Evolutionary conservation across 352 stramenopile genomes (phyloP).

Genomic region (Phytophthora cryptogea): DNA sequence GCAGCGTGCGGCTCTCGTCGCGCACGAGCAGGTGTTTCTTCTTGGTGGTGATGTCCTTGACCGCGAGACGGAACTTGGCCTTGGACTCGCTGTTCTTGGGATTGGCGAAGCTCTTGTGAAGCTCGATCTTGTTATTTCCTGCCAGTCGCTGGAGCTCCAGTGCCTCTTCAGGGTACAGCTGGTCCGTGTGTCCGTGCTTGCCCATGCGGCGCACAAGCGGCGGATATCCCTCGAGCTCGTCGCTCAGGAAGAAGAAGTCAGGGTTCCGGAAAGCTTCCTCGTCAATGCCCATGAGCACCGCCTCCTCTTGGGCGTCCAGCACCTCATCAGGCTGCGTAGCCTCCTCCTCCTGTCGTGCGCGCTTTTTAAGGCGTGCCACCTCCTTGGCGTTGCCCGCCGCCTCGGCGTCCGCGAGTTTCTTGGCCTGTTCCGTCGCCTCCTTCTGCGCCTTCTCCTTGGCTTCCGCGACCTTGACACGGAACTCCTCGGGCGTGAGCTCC

Average conservation of each 20-base stretch:
- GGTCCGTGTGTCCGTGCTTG: slow-evolving; percentile 82
- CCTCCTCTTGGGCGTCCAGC: slow-evolving; percentile 60
- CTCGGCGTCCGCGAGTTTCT: slow-evolving; percentile 53
- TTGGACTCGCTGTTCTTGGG: slow-evolving; percentile 47
- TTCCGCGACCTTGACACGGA: slow-evolving; percentile 60
- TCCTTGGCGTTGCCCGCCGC: slow-evolving; percentile 63
- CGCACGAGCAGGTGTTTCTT: slow-evolving; percentile 80
- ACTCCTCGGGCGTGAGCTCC: slow-evolving; percentile 61
- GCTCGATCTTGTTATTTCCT: slow-evolving; percentile 68
- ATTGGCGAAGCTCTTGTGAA: slow-evolving; percentile 84
- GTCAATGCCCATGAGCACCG: slow-evolving; percentile 59
- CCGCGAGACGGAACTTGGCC: slow-evolving; percentile 74
- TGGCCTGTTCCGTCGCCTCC: slow-evolving; percentile 42
- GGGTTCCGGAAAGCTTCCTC: slow-evolving; percentile 80
- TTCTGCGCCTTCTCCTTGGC: slow-evolving; percentile 53
- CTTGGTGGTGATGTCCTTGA: slow-evolving; percentile 85
- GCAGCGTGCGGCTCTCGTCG: slow-evolving; percentile 55
- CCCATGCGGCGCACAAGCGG: slow-evolving; percentile 78
- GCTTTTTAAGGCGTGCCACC: slow-evolving; percentile 59
- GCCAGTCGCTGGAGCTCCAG: slow-evolving; percentile 74
- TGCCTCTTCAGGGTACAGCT: slow-evolving; percentile 81
- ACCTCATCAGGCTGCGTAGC: slow-evolving; percentile 57
- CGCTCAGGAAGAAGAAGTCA: slow-evolving; percentile 87
- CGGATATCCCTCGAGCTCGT: slow-evolving; percentile 82
- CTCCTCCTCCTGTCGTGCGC: slow-evolving; percentile 47